Evolutionary conservation across 2,329 filamentous ascomycete species (phyloP), one percentile per base, ranked within the genome.

Genomic region (Xylariomycetidae sp.): DNA sequence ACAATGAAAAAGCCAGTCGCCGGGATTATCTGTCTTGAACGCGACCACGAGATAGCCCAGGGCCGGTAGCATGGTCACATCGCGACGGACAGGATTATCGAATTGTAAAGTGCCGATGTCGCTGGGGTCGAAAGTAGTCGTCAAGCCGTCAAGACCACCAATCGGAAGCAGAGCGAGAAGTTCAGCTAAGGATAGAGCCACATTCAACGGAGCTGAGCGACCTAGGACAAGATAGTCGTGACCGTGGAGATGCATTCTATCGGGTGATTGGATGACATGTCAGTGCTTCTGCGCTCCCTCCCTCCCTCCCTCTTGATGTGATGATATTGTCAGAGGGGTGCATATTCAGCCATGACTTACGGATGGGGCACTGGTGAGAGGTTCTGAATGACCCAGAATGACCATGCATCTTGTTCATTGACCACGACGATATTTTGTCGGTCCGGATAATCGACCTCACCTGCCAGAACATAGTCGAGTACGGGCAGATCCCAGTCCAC

Each of bases 11-110:
- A 66, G 45, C 63, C 64, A 67, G 18, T 57, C 50, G 30, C 69
- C 70, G 0, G 69, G 70, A 42, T 73, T 72, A 46, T 74, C 63
- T 1, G 65, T 59, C 30, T 53, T 46, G 50, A 69, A 73, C 1
- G 63, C 68, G 16, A 73, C 50, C 4, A 66, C 61, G 7, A 72
- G 39, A 47, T 64, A 66, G 0, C 68, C 69, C n/a, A 46, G 49
- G 5, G 46, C 51, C 1, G 64, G 62, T 9, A 72, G 46, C 36
- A 64, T 59, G 3, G 62, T 61, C 1, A 64, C 66, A 43, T 73
- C 70, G 14, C 70, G 53, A 2, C 68, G 54, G 1, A 61, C 57
- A 6, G 67, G 67, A 30, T 69, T 72, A 11, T 48, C 27, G 9
- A 48, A 59, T 37, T 57, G 59, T 10, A 60, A 51, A 19, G 25